Percentiles rank a stretch among this genome's conserved stretches.
phyloP scores from a whole-genome alignment of 2,329 filamentous ascomycete species.

The Polytolypa hystricis region DNA sequence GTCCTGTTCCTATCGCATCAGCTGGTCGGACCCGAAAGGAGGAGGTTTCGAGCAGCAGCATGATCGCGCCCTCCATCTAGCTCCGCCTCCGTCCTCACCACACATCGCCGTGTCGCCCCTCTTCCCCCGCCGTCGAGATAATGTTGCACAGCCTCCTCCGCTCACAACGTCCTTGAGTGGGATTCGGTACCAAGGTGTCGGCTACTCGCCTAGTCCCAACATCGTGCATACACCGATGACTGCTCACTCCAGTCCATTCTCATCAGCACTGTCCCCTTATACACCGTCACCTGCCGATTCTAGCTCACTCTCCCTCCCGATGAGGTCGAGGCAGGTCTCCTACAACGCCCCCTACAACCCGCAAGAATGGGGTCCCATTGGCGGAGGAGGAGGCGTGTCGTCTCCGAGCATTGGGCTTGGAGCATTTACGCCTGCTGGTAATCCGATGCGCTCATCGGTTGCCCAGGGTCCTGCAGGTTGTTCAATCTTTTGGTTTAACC shows the following conservation, averaged over 20 bases:
- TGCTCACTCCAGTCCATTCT: conserved; percentile 35
- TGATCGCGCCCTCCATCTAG: conserved; percentile 9
- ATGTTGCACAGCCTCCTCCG: conserved; percentile 32
- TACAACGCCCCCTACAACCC: conserved; percentile 39
- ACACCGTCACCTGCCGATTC: conserved; percentile 26
- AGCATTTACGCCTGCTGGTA: conserved; percentile 19
- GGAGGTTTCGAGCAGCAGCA: conserved; percentile 6
- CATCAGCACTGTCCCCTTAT: conserved; percentile 22
- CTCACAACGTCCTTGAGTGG: conserved; percentile 31
- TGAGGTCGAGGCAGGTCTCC: conserved; percentile 30
- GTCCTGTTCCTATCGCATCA: conserved; percentile 2
- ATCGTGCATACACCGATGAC: conserved; percentile 29
- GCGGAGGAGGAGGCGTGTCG: conserved; percentile 8
- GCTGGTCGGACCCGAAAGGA: conserved; percentile 7
- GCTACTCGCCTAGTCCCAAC: conserved; percentile 17
- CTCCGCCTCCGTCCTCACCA: conserved; percentile 16
- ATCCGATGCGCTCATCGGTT: conserved; percentile 17
- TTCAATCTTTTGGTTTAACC: too few relatives aligned
- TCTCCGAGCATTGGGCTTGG: conserved; percentile 18
- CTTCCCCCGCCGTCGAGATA: conserved; percentile 31
- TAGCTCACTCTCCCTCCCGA: conserved; percentile 29
- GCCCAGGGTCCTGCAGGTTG: neutral
- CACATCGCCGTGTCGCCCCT: conserved; percentile 21
- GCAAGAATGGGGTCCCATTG: conserved; percentile 37
- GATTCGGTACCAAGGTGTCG: conserved; percentile 26